Conservation (phyloP, 139 green algal genomes). For the Zygnema cylindricum region DNA sequence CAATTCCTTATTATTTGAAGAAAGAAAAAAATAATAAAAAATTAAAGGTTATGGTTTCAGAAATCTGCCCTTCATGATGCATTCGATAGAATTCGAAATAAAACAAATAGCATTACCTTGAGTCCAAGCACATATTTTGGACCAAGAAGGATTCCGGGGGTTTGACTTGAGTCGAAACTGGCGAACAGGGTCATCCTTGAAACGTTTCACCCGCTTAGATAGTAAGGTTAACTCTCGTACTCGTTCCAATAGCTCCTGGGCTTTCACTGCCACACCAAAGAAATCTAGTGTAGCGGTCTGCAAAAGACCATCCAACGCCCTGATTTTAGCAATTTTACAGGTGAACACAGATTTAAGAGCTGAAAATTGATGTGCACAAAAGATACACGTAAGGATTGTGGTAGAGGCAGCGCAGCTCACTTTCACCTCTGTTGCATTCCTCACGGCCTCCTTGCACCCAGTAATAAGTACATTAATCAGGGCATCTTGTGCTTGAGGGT, state of each 20-base stretch:
- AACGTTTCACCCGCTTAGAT: constrained; percentile 45
- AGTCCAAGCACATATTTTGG: constrained; percentile 72
- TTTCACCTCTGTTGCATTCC: not conserved
- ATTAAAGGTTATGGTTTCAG: too few relatives aligned
- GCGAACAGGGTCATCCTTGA: constrained; percentile 22
- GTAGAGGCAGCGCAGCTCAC: not conserved
- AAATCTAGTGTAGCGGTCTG: constrained; percentile 80
- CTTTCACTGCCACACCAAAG: constrained; percentile 86
- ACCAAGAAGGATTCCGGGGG: constrained; percentile 65
- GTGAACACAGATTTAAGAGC: too few relatives aligned
- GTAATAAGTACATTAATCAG: constrained; percentile 47
- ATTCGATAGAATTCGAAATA: constrained; percentile 9
- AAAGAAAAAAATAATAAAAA: too few relatives aligned
- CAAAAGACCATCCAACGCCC: too few relatives aligned
- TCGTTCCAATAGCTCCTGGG: constrained; percentile 71
- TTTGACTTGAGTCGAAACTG: constrained; percentile 71
- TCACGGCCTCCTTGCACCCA: constrained; percentile 48
- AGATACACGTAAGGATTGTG: too few relatives aligned
- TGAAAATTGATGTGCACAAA: too few relatives aligned
- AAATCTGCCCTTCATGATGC: constrained; percentile 5
- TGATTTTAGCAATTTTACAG: too few relatives aligned
- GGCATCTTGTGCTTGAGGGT: not conserved
- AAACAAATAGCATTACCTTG: constrained; percentile 40
- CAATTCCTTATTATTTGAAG: too few relatives aligned
- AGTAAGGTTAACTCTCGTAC: constrained; percentile 64